A percentile compares a stretch with the other conserved stretches of the same genome.
Evolutionary conservation across 345 rosid genomes (phyloP).

Genomic region (Melaleuca alternifolia): DNA sequence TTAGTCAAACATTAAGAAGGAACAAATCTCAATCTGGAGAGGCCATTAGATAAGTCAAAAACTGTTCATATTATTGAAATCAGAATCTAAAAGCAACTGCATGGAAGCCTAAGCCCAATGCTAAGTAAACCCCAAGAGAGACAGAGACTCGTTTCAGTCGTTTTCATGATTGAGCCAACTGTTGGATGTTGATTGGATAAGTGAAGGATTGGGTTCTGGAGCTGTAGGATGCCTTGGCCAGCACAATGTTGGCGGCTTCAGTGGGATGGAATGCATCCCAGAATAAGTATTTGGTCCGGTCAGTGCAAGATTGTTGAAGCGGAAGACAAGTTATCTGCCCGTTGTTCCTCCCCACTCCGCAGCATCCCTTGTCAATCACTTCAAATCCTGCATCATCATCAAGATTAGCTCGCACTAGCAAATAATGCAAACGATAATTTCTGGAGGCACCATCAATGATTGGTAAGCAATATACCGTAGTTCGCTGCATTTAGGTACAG

Average conservation of each 20-base stretch:
- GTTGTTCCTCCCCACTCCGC: conserved; percentile 91
- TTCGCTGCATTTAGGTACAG: conserved; percentile 32
- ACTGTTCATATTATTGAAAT: background rate
- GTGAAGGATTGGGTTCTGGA: conserved; percentile 30
- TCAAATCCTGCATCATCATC: conserved; percentile 45
- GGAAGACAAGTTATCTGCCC: conserved; percentile 92
- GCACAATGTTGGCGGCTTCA: conserved; percentile 44
- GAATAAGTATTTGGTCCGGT: conserved; percentile 62
- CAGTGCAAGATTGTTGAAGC: conserved; percentile 47
- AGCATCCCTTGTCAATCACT: conserved; percentile 79
- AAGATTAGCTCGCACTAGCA: background rate
- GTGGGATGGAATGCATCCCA: conserved; percentile 98
- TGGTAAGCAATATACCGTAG: conserved; percentile 15
- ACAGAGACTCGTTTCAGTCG: background rate
- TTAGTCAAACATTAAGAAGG: background rate
- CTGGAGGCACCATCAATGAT: too few relatives aligned
- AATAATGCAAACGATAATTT: background rate
- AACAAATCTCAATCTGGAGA: background rate
- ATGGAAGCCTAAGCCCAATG: background rate
- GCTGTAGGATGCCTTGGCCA: conserved; percentile 45
- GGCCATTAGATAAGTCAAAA: background rate
- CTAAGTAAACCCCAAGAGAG: background rate
- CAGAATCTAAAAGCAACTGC: background rate
- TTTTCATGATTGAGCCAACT: conserved; percentile 30
- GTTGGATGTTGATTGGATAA: conserved; percentile 68